Evolutionary conservation across 805 yeast genomes (phyloP).

Genomic region (Barnettozyma wickerhamii): DNA sequence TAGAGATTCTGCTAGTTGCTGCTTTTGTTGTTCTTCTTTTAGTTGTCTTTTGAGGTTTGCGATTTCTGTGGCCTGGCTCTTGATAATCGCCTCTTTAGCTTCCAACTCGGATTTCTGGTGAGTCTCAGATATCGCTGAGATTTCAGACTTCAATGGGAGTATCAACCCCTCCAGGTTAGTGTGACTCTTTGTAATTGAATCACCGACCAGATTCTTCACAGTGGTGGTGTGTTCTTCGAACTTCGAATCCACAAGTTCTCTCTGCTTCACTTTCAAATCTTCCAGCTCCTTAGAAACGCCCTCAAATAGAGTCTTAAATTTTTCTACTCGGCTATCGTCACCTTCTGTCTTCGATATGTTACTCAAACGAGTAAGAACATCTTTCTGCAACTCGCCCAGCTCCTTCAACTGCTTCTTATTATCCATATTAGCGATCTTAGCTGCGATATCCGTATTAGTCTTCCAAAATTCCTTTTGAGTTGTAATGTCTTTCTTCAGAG

Average conservation of each 20-base stretch:
- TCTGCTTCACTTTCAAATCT: too few relatives aligned
- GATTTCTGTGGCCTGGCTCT: too few relatives aligned
- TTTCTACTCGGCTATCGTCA: too few relatives aligned
- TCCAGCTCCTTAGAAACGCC: too few relatives aligned
- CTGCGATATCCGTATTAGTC: too few relatives aligned
- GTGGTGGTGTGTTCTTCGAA: neutral
- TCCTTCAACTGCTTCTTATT: too few relatives aligned
- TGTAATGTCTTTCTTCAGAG: neutral
- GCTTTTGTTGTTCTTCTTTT: conserved; percentile 7
- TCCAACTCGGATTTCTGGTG: neutral
- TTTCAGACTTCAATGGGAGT: neutral
- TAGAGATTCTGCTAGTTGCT: conserved; percentile 7
- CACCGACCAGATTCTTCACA: neutral
- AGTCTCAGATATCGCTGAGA: neutral
- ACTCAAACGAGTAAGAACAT: too few relatives aligned
- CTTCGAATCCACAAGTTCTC: neutral
- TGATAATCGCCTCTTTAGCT: conserved; percentile 5
- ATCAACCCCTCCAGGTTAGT: neutral
- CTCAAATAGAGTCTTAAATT: too few relatives aligned
- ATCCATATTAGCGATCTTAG: too few relatives aligned
- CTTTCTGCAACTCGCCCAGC: too few relatives aligned
- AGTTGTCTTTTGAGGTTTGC: conserved; percentile 11
- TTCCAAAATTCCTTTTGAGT: neutral
- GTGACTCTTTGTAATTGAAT: neutral
- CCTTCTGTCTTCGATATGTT: too few relatives aligned